These are phyloP conservation scores for Panaeolus papilionaceus DNA, from an alignment of 768 basidiomycete genomes.

Conservation along the genomic window DNA sequence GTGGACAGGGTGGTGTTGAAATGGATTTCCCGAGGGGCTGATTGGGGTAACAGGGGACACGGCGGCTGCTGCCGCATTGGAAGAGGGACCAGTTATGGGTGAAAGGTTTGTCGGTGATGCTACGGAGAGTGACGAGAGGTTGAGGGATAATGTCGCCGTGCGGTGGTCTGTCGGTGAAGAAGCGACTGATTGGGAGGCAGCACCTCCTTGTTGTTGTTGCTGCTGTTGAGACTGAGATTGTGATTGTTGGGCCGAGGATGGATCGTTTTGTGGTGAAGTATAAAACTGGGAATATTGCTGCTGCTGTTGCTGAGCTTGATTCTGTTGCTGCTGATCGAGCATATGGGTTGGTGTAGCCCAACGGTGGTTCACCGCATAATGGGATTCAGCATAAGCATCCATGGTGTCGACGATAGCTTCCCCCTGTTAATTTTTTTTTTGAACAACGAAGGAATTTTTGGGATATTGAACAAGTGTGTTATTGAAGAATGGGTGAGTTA, in stretches of 20 bases:
- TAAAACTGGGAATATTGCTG: conserved; percentile 24
- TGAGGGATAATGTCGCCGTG: conserved; percentile 63
- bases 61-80: conserved; percentile 33
- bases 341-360: conserved; percentile 16
- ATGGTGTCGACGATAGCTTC: conserved; percentile 1
- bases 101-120: conserved; percentile 71
- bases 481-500: not conserved
- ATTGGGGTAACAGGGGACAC: conserved; percentile 66
- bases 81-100: conserved; percentile 56
- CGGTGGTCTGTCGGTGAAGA: conserved; percentile 27
- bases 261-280: conserved; percentile 26
- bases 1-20: conserved; percentile 40
- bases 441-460: not conserved
- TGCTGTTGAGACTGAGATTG: conserved; percentile 38
- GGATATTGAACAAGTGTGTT: not conserved
- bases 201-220: conserved; percentile 38
- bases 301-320: conserved; percentile 25
- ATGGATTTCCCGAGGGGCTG: conserved; percentile 54
- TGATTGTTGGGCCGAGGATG: conserved; percentile 28
- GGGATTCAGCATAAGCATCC: conserved; percentile 15
- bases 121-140: conserved; percentile 70
- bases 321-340: conserved; percentile 18
- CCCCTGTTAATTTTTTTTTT: not conserved
- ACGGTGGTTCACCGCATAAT: conserved; percentile 5
- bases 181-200: conserved; percentile 30